Evolutionary conservation across 257 asterid species (phyloP), one percentile per base, ranked within the genome.

Genomic region (Echites panduratus): DNA sequence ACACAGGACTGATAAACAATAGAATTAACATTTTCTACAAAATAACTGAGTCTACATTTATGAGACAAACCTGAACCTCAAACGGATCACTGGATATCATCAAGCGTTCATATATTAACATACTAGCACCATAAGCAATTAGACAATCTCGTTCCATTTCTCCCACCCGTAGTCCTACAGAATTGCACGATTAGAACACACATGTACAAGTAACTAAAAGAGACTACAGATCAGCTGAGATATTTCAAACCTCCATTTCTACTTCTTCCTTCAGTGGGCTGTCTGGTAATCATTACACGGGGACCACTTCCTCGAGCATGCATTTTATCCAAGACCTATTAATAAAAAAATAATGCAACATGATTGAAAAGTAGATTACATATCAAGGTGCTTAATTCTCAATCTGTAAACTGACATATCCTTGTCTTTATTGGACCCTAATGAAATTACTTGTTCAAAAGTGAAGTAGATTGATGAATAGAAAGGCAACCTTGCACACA

Each of bases 101-200:
- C 81, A 94, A 71, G 14, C 98, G 96, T 76, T 94, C 99, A 27
- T 88, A 85, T 84, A 89, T 80, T 73, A 91, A 82, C 97, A 91
- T 91, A 80, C 98, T 89, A 72, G 99, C 97, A 68, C 98, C 99
- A 84, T 94, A 94, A 13, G 99, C 98, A 87, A 94, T 89, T 79
- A 94, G 87, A 77, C 99, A 94, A 79, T 94, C 99, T 57, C 99
- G 97, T 81, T 94, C 99, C 99, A 94, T 94, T 79, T 94, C 99
- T 77, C 99, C 99, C 71, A 94, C 97, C 12, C 98, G 90, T 44
- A 94, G 80, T 67, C 98, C 97, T 89, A 87, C 58, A 82, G 49
- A 78, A 68, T 72, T 72, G 35, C 44, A 78, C 38, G 74, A 12
- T 79, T 57, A 79, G 75, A 64, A 69, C 70, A 70, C 50, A 76